Evolutionary conservation across 78 protist genomes (phyloP).

Genomic region (Dictyostelium intermedium): DNA sequence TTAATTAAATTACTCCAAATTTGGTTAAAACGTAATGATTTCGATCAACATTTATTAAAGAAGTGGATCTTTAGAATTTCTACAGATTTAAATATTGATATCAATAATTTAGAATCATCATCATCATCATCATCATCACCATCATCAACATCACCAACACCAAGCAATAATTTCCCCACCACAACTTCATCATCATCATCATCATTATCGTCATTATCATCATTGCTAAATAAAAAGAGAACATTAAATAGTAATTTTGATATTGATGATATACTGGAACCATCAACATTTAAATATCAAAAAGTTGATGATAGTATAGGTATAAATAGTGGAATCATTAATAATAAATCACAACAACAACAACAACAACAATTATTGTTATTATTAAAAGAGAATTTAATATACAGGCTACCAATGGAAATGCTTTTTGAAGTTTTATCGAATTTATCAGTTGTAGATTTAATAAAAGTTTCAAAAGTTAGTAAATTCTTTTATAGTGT

Average conservation of each 20-base stretch:
- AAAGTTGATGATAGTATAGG: background rate
- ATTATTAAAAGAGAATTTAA: background rate
- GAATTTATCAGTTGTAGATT: background rate
- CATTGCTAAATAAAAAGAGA: background rate
- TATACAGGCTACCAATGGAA: background rate
- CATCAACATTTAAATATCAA: background rate
- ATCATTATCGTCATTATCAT: background rate
- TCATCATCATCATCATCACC: background rate
- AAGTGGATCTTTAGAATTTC: conserved; percentile 1
- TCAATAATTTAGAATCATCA: background rate
- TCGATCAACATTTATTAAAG: background rate
- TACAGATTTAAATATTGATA: background rate
- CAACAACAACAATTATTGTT: background rate
- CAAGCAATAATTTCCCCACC: too few species aligned
- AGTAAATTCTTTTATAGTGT: background rate
- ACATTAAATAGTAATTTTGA: background rate
- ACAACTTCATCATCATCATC: background rate
- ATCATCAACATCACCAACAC: too few species aligned
- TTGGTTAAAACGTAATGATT: conserved; percentile 12
- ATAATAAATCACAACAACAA: background rate
- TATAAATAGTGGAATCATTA: background rate
- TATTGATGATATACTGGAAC: background rate
- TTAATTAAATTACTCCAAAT: background rate
- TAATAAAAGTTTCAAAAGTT: background rate
- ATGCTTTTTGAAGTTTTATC: background rate